Evolutionary conservation across 768 basidiomycete species (phyloP), one percentile per base, ranked within the genome.

Genomic region (Pulveroboletus ravenelii): DNA sequence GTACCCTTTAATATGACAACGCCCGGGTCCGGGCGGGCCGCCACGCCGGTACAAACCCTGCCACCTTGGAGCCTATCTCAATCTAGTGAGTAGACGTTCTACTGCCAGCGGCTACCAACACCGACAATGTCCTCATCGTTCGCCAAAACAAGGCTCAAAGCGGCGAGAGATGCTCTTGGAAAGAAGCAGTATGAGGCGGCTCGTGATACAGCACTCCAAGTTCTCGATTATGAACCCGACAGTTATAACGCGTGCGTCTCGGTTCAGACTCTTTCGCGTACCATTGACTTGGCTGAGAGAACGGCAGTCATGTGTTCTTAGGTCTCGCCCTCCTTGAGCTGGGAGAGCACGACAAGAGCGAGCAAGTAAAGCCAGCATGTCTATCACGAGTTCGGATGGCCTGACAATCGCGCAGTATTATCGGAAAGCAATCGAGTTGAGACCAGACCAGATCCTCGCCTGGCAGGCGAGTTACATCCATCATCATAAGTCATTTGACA

Each of bases 231-330:
- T 55, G 93, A 96, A 50, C 77, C 85, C 1, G 78, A 81, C 38
- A 93, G 92, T 61, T 95, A 95, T 63, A 84, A 87, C 61, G 93
- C 89, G 92, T 94, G 65, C 61, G 86, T 77, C 41, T 17, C 27
- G 38, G n/a, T 38, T 41, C 6, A 4, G 18, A 31, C 32, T 20
- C 54, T 18, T 45, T 31, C 39, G 25, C n/a, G 15, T 35, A 32
- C 15, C 17, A n/a, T 27, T 9, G 36, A 43, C 18, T 44, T 27
- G 29, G 38, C 52, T 47, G 32, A 61, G 34, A 18, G 44, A 37
- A 38, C 14, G 15, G 29, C 64, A 97, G 94, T 5, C 80, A 87
- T 64, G 87, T 96, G 20, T 96, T 93, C 63, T 77, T 90, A 25
- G 93, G 85, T 3, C 71, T 96, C 10, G 84, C 96, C 1, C 74